These are phyloP conservation scores for Teratosphaeria nubilosa DNA, from an alignment of 2,329 filamentous ascomycete species.

Conservation along the genomic window DNA sequence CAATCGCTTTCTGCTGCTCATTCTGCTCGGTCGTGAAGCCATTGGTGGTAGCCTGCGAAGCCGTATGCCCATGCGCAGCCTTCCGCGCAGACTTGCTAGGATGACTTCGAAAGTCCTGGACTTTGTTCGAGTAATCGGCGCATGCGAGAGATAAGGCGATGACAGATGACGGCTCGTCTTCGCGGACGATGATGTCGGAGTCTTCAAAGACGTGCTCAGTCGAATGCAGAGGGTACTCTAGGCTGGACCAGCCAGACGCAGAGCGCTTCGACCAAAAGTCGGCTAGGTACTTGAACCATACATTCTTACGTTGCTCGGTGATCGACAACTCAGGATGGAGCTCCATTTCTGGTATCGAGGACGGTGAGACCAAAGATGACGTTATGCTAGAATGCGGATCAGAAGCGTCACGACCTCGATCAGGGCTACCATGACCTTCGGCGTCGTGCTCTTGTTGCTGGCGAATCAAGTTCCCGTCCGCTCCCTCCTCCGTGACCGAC, in stretches of 20 bases:
- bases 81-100: slow-evolving; percentile 16
- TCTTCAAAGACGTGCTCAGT: slow-evolving; percentile 95
- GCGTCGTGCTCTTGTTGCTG: slow-evolving; percentile 41
- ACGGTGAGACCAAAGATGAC: slow-evolving; percentile 48
- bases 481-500: neutral
- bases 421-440: slow-evolving; percentile 26
- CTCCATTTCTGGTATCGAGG: slow-evolving; percentile 41
- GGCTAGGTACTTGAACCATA: slow-evolving; percentile 86
- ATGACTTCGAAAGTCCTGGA: slow-evolving; percentile 51
- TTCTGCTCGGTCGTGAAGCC: slow-evolving; percentile 22
- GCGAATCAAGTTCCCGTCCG: neutral
- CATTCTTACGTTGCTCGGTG: slow-evolving; percentile 85
- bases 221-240: slow-evolving; percentile 76
- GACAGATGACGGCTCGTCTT: slow-evolving; percentile 93
- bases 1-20: slow-evolving; percentile 60
- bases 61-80: slow-evolving; percentile 12
- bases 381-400: slow-evolving; percentile 19
- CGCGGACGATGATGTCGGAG: slow-evolving; percentile 90
- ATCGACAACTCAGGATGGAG: slow-evolving; percentile 60
- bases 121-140: slow-evolving; percentile 73
- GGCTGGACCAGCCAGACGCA: slow-evolving; percentile 80
- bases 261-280: slow-evolving; percentile 98
- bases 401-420: slow-evolving; percentile 32
- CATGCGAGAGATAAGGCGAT: slow-evolving; percentile 88
- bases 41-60: slow-evolving; percentile 11